Base-by-base conservation (phyloP, 345 rosid genomes). In the Laguncularia racemosa region DNA sequence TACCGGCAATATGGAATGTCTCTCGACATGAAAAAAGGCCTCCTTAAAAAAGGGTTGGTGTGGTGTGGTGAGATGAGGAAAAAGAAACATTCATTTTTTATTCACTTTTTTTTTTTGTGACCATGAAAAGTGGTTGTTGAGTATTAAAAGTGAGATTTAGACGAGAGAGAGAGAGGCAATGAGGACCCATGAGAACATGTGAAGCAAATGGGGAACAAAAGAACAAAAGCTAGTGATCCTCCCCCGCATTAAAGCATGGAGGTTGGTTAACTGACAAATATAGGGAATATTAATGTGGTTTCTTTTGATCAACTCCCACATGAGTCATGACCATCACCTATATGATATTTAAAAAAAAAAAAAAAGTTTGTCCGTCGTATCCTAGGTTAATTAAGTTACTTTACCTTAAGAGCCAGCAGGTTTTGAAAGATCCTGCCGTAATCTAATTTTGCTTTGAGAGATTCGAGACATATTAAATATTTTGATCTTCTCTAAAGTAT, bases 181-280 rank as follows among this genome's bases (percentile, higher is more conserved):
- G 64, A 16, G 2, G 20, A 83, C 87, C 76, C 73, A 20, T 70
- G 44, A 60, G 40, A 33, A 61, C 50, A 13, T 88, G 89, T 57
- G 79, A 71, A 71, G 48, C 15, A 57, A 72, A 69, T 72, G 73
- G 87, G 89, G 84, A 74, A 72, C 87, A 78, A 20, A 28, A 33
- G 62, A 60, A 59, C 61, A 69, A 46, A 49, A 12, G n/a, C 55
- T 58, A 51, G 8, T 12, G 43, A 40, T 12, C 61, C 4, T n/a
- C n/a, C 13, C 20, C 48, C 20, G 13, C 14, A 56, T 16, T 18
- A 57, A 57, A 55, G 38, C 44, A 15, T 18, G 21, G 60, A 46
- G 16, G 15, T 55, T 38, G 19, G 46, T 16, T 13, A 45, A 26
- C 50, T 47, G 16, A 14, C 50, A 14, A 47, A 16, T 47, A 51